Evolutionary conservation across 768 basidiomycete species (phyloP).

Genomic region (Lentinula edodes): DNA sequence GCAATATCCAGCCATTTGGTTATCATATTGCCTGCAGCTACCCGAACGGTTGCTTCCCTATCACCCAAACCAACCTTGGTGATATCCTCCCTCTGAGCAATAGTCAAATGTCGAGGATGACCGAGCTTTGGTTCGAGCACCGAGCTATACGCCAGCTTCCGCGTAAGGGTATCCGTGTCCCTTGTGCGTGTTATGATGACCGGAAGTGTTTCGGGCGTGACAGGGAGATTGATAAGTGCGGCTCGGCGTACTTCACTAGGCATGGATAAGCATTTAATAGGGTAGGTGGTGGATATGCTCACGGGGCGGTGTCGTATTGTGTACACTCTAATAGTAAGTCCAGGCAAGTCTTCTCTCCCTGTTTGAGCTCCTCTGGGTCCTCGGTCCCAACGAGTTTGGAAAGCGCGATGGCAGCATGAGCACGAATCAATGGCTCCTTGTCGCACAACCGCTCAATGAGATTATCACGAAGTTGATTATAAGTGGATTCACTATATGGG

Average conservation of each 20-base stretch:
- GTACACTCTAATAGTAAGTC: conserved; percentile 68
- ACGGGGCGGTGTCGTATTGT: conserved; percentile 68
- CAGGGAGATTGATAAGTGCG: conserved; percentile 71
- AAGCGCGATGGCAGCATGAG: conserved; percentile 79
- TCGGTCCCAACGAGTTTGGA: conserved; percentile 73
- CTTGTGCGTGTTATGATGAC: conserved; percentile 73
- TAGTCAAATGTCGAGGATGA: conserved; percentile 68
- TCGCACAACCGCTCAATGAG: conserved; percentile 80
- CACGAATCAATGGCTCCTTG: conserved; percentile 80
- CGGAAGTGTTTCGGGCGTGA: conserved; percentile 55
- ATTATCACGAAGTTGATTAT: conserved; percentile 55
- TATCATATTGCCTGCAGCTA: conserved; percentile 77
- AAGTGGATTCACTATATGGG: conserved; percentile 71
- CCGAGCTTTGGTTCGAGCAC: conserved; percentile 52
- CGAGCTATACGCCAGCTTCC: conserved; percentile 70
- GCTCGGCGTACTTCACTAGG: conserved; percentile 87
- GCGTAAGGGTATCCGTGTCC: conserved; percentile 77
- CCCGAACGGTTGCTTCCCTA: conserved; percentile 74
- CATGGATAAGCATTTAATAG: not conserved
- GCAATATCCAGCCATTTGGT: conserved; percentile 77
- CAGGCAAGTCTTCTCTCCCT: conserved; percentile 46
- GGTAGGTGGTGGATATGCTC: conserved; percentile 15
- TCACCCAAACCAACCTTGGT: conserved; percentile 89
- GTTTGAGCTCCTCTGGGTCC: conserved; percentile 48
- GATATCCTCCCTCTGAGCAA: conserved; percentile 78